phyloP scores from a whole-genome alignment of 2,329 filamentous ascomycete genomes.

The Aureobasidium subglaciale region DNA sequence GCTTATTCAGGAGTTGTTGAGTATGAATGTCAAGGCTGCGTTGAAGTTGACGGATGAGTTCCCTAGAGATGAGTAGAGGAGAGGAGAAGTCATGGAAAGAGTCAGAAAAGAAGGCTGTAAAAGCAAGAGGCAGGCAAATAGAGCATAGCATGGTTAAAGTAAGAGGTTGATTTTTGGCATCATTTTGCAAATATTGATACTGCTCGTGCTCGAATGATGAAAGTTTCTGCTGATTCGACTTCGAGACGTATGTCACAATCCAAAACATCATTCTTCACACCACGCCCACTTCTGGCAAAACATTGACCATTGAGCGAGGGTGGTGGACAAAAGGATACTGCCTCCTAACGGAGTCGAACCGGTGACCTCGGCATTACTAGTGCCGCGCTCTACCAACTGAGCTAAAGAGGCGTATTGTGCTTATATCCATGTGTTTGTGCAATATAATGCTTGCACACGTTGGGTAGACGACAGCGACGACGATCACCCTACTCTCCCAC shows the following conservation, averaged over 20 bases:
- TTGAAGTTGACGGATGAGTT: conserved; percentile 93
- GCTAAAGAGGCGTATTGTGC: not conserved
- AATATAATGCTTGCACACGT: too few species aligned
- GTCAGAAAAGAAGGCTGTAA: not conserved
- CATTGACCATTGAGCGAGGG: not conserved
- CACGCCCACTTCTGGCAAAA: not conserved
- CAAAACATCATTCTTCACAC: not conserved
- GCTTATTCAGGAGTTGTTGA: conserved; percentile 89
- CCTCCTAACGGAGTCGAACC: not conserved
- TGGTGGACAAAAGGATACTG: not conserved
- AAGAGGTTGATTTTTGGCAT: not conserved
- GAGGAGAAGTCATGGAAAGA: not conserved
- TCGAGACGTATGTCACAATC: too few species aligned
- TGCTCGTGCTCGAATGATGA: too few species aligned
- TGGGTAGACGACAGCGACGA: too few species aligned
- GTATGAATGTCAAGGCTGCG: conserved; percentile 96
- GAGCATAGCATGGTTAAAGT: not conserved
- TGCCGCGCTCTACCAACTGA: not conserved
- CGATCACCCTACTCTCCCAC: too few species aligned
- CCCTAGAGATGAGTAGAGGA: conserved; percentile 38
- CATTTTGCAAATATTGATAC: too few species aligned
- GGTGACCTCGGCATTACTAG: too few species aligned
- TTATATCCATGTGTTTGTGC: too few species aligned
- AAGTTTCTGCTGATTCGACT: too few species aligned
- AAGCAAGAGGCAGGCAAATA: not conserved